Base-by-base conservation (phyloP, 2,329 filamentous ascomycete species). In the Mycosphaerelloides madeirae region DNA sequence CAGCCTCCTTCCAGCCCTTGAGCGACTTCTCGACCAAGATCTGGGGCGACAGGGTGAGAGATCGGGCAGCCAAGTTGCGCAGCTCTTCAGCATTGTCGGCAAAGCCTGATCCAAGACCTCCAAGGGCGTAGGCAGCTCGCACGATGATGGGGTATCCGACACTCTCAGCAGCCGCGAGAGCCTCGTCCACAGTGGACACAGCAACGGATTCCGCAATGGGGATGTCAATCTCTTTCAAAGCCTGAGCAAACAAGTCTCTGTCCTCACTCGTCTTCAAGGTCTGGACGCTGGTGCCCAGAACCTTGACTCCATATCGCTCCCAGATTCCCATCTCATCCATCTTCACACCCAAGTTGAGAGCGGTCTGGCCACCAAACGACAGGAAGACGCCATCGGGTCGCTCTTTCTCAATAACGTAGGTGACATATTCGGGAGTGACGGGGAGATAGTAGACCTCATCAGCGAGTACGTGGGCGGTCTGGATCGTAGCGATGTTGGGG, bases 1-100 rank as follows among this genome's bases (percentile, higher is more conserved):
- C 93, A 39, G 96, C 85, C 71, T 98, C 93, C 73, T 98, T 98
- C 93, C 93, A 98, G 68, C 93, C 93, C 77, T 96, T 97, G 58
- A 98, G 81, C 41, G 89, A 95, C 73, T 97, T 97, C 76, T 98
- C 93, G 47, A 98, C 90, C 65, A 98, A 72, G 61, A 98, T 96
- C 70, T 98, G 93, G 38, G 93, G 91, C 2, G 91, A 91, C 29
- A 97, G 80, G 34, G 90, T 95, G 46, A 98, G 78, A 36, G 91
- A 97, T 54, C 88, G 83, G 51, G 93, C 90, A 55, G 90, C 85
- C 78, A 98, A 79, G 70, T 97, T 89, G 66, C 87, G 84, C 46
- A 98, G 82, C 72, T 98, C 93, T 63, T 96, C 89, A 58, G 85
- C 77, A 70, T 95, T 93, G 71, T 89, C 85, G 56, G 93, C 93